A percentile compares a stretch with the other conserved stretches of the same genome.
These are phyloP conservation scores for Wickerhamiella brachini DNA, from an alignment of 805 yeast species.

Conservation along the genomic window DNA sequence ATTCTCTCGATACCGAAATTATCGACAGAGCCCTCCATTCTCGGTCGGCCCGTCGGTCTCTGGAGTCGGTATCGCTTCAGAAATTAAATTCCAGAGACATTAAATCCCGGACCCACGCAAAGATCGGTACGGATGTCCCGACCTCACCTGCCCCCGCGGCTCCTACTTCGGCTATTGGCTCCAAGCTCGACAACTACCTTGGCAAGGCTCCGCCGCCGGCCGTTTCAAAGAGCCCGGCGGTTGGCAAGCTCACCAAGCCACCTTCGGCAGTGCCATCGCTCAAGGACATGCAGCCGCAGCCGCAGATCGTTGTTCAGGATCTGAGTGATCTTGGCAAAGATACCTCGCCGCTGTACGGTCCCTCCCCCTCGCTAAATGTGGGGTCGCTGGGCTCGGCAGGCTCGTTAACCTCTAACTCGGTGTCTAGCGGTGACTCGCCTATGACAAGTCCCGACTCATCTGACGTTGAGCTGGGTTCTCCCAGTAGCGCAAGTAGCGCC, in stretches of 20 bases:
- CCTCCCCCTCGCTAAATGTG: background rate
- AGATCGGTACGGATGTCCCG: no score
- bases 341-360: background rate
- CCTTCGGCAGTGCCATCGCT: background rate
- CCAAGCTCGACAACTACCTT: background rate
- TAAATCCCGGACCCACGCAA: background rate
- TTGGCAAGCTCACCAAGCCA: background rate
- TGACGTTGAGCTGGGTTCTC: background rate
- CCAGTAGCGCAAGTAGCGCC: background rate
- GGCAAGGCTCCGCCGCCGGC: background rate
- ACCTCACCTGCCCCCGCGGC: background rate
- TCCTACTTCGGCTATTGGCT: background rate
- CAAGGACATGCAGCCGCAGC: background rate
- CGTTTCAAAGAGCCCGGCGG: background rate
- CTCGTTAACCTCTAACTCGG: constrained; percentile 6
- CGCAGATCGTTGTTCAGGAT: background rate
- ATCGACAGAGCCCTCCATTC: constrained; percentile 5
- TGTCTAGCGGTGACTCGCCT: constrained; percentile 1
- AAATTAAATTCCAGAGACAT: background rate
- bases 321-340: background rate
- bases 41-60: background rate
- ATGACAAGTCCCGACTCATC: constrained; percentile 5
- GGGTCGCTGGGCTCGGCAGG: constrained; percentile 7
- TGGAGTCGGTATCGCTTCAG: background rate
- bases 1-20: constrained; percentile 12